Conservation (phyloP, 2,329 filamentous ascomycete species). For the Scorias spongiosa region DNA sequence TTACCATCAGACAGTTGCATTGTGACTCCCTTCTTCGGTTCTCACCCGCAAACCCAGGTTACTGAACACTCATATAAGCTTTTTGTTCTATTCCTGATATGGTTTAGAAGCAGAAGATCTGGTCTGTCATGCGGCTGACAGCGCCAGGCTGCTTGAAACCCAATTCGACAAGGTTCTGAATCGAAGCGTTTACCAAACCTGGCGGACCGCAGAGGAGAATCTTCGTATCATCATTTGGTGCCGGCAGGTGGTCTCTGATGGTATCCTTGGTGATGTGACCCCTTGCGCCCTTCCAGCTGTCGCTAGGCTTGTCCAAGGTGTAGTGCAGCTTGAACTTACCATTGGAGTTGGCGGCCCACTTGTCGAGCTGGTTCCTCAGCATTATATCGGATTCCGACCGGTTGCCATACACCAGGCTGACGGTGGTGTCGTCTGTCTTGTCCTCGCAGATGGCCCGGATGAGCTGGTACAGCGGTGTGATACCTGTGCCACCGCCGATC, state of each 20-base stretch:
- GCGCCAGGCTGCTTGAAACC: conserved; percentile 80
- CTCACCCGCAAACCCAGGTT: too few relatives aligned
- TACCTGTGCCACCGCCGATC: conserved; percentile 37
- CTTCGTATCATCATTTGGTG: conserved; percentile 32
- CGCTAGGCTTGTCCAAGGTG: conserved; percentile 34
- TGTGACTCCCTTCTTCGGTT: too few relatives aligned
- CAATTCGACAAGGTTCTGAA: conserved; percentile 34
- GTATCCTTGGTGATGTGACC: conserved; percentile 39
- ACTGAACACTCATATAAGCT: too few relatives aligned
- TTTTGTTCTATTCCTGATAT: too few relatives aligned
- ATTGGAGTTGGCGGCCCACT: conserved; percentile 32
- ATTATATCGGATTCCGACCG: conserved; percentile 44
- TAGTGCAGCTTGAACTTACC: conserved; percentile 42
- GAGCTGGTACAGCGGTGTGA: conserved; percentile 46
- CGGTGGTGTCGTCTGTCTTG: conserved; percentile 39
- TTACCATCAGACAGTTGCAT: too few relatives aligned
- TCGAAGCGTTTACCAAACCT: conserved; percentile 42
- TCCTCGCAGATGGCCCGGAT: conserved; percentile 50
- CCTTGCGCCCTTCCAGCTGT: conserved; percentile 32
- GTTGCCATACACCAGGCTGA: conserved; percentile 46
- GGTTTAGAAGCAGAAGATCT: conserved; percentile 80
- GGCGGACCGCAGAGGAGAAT: conserved; percentile 47
- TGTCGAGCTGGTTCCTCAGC: conserved; percentile 40
- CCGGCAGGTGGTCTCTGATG: conserved; percentile 35
- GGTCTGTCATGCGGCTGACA: conserved; percentile 89